Evolutionary conservation across 2,329 filamentous ascomycete species (phyloP).

Genomic region (Aspergillus novofumigatus): DNA sequence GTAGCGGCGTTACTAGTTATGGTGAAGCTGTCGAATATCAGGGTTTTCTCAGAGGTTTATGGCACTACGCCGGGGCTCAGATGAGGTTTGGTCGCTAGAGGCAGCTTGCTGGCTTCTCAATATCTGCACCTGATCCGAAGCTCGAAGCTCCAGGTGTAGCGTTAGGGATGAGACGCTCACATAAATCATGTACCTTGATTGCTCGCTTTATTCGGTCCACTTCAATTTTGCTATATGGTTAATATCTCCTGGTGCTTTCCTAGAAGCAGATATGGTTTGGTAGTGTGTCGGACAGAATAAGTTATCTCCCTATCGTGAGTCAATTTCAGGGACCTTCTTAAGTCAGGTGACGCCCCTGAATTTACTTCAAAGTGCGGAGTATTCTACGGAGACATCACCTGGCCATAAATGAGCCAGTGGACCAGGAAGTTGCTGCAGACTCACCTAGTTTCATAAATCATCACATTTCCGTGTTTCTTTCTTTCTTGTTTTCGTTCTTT

Average conservation of each 20-base stretch:
- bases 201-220: not conserved
- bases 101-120: not conserved
- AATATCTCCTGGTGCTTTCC: not conserved
- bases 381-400: no score
- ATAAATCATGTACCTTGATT: not conserved
- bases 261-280: not conserved
- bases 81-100: conserved; percentile 70
- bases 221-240: not conserved
- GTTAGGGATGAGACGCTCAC: not conserved
- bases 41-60: conserved; percentile 79
- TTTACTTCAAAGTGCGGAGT: not conserved
- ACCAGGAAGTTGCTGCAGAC: not conserved
- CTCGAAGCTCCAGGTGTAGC: not conserved
- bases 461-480: no score
- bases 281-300: not conserved
- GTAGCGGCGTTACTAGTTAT: conserved; percentile 32
- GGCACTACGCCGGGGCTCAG: conserved; percentile 79
- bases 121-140: not conserved
- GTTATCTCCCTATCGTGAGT: not conserved
- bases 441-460: no score
- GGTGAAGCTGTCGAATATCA: conserved; percentile 74
- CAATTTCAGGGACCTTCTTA: not conserved
- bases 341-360: not conserved
- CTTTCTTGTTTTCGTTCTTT: not conserved
- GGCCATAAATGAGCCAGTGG: not conserved